Percentiles rank a stretch among this genome's conserved stretches.
Conservation (phyloP, 352 stramenopile species). For the Phytopythium montanum region DNA sequence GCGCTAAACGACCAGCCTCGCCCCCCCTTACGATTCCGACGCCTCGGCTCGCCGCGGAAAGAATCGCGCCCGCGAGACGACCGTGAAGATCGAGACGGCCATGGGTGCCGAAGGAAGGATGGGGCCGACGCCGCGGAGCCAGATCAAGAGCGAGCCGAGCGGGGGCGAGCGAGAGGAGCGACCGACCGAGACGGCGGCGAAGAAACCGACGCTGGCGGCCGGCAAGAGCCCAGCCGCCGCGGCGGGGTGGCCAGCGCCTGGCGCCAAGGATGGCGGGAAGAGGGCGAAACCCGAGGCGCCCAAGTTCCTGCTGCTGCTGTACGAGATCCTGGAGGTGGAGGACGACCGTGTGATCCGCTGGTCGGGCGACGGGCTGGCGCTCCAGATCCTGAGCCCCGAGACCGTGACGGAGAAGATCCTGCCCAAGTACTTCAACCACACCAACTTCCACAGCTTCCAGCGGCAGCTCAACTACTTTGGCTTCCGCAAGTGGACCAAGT, state of each 20-base stretch:
- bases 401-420: conserved; percentile 76
- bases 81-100: not conserved
- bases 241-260: conserved; percentile 17
- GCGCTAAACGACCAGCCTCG: too few species aligned
- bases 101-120: conserved; percentile 24
- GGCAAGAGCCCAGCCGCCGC: not conserved
- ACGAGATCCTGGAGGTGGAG: conserved; percentile 76
- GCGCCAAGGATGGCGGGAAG: conserved; percentile 35
- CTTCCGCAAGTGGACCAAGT: conserved; percentile 88
- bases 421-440: conserved; percentile 93
- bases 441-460: conserved; percentile 91
- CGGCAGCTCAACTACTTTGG: conserved; percentile 93
- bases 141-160: conserved; percentile 12
- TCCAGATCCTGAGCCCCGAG: conserved; percentile 73
- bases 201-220: not conserved
- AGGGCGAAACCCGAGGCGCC: conserved; percentile 52
- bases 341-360: conserved; percentile 69
- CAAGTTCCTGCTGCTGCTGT: conserved; percentile 81
- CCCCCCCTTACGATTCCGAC: too few species aligned
- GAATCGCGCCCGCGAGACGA: not conserved
- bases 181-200: not conserved
- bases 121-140: conserved; percentile 16
- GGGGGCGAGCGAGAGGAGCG: not conserved
- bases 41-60: conserved; percentile 7
- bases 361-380: conserved; percentile 65